Evolutionary conservation across 129 eudicot genomes (phyloP), one percentile per base, ranked within the genome.

Genomic region (Lonicera japonica): DNA sequence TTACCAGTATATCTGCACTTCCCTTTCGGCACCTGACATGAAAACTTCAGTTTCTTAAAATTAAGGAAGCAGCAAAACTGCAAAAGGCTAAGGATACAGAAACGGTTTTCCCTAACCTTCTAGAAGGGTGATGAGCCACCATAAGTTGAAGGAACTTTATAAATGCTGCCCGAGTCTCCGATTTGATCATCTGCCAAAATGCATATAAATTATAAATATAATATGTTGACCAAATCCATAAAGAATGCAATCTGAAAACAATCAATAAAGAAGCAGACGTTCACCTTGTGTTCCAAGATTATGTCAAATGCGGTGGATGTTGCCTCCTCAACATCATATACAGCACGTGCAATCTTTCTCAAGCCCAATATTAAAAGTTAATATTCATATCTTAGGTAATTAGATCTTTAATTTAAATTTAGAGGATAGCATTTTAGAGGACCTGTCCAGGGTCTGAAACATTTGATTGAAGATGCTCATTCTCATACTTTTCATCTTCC

Each of bases 311-410:
- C 90, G 25, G 67, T 39, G 41, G 85, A 55, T 15, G 96, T 89
- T 22, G 96, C 95, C 73, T 89, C 96, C 84, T 89, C 96, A 68
- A 89, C 82, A 73, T 89, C 96, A 79, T 85, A 80, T 69, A 89
- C 61, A 67, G 95, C 96, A 16, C 79, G 90, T 20, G 80, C 85
- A 75, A 89, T 87, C 97, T 90, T 75, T 56, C 39, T 7, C 71
- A 71, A 63, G 10, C 55, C 39, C 77, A 19, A 56, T 48, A 55
- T 40, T 4, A 73, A 21, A 65, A 54, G 24, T 69, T 64, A 72
- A 43, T 64, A 20, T 72, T 64, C 68, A 43, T 64, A 12, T 22
- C 38, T 16, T 23, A 22, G 1, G 38, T 29, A 9, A 13, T 5
- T 29, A 15, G 54, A 0, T 18, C 56, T 4, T 14, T 22, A 38